Evolutionary conservation across 257 asterid genomes (phyloP).

Genomic region (Salvia miltiorrhiza): DNA sequence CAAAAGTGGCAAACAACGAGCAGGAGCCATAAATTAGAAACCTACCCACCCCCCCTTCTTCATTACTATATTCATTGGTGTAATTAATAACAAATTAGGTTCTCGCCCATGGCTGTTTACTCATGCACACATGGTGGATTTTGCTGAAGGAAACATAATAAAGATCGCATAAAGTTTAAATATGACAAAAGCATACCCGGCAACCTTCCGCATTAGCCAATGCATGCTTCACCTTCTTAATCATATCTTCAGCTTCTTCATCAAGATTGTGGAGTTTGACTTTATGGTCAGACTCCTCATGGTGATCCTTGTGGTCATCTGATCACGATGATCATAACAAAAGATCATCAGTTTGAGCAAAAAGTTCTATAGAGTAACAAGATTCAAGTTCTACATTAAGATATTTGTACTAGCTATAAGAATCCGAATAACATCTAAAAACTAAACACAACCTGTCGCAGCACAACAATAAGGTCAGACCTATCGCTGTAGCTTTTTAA

Average conservation of each 20-base stretch:
- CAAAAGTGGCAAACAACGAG: constrained; percentile 17
- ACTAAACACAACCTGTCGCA: neutral
- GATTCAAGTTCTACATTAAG: constrained; percentile 7
- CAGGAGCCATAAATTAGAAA: neutral
- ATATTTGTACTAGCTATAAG: neutral
- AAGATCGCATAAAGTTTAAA: neutral
- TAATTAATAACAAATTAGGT: constrained; percentile 13
- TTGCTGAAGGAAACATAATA: neutral
- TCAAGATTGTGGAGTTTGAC: constrained; percentile 66
- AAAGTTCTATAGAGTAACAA: neutral
- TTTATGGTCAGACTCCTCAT: constrained; percentile 59
- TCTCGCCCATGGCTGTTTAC: neutral
- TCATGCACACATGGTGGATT: neutral
- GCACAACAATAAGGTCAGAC: constrained; percentile 1
- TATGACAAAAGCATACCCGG: constrained; percentile 51
- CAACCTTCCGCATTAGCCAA: constrained; percentile 88
- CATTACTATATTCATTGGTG: constrained; percentile 2
- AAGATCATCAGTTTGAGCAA: neutral
- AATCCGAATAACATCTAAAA: neutral
- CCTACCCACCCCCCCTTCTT: neutral
- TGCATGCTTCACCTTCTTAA: constrained; percentile 87
- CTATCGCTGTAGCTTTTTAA: neutral
- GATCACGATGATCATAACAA: constrained; percentile 28
- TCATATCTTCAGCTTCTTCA: constrained; percentile 75
- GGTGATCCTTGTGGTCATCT: constrained; percentile 75